These are phyloP conservation scores for Scheffersomyces stambukii DNA, from an alignment of 1,139 yeast species.

Conservation along the genomic window DNA sequence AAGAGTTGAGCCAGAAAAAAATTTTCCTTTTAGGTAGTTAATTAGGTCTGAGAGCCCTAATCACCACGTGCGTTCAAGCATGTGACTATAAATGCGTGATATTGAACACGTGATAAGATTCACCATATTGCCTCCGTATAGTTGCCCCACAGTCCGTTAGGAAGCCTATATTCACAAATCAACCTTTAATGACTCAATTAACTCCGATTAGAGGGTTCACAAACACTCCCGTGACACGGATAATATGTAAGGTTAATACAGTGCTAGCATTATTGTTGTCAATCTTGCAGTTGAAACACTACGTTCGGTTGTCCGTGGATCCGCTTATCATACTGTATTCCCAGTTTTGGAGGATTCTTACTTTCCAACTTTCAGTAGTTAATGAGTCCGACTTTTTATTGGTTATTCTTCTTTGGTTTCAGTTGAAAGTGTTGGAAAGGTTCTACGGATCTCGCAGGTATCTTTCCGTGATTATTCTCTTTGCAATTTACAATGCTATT, in stretches of 20 bases:
- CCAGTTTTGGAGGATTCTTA: slow-evolving; percentile 64
- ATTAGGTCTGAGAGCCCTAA: too few relatives aligned
- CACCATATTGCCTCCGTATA: too few relatives aligned
- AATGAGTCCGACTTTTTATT: slow-evolving; percentile 67
- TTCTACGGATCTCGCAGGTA: slow-evolving; percentile 60
- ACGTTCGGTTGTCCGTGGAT: slow-evolving; percentile 48
- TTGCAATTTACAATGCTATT: slow-evolving; percentile 32
- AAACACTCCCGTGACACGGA: slow-evolving; percentile 54
- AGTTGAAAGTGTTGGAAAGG: slow-evolving; percentile 61
- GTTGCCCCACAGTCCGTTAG: too few relatives aligned
- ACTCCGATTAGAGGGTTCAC: slow-evolving; percentile 54
- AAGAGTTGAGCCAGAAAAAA: too few relatives aligned
- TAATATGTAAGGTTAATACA: slow-evolving; percentile 38
- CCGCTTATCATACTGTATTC: slow-evolving; percentile 56
- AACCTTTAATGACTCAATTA: slow-evolving; percentile 27
- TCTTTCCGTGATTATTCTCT: slow-evolving; percentile 31
- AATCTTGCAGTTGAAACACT: slow-evolving; percentile 52
- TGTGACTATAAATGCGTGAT: too few relatives aligned
- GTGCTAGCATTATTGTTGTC: slow-evolving; percentile 50
- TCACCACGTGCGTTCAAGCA: too few relatives aligned
- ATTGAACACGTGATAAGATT: background rate
- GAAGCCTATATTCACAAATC: too few relatives aligned
- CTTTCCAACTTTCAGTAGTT: slow-evolving; percentile 53
- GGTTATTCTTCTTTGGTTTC: slow-evolving; percentile 49
- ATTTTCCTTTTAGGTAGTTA: too few relatives aligned